Evolutionary conservation across 148 eudicot species (phyloP).

Genomic region (Polygonum aviculare): DNA sequence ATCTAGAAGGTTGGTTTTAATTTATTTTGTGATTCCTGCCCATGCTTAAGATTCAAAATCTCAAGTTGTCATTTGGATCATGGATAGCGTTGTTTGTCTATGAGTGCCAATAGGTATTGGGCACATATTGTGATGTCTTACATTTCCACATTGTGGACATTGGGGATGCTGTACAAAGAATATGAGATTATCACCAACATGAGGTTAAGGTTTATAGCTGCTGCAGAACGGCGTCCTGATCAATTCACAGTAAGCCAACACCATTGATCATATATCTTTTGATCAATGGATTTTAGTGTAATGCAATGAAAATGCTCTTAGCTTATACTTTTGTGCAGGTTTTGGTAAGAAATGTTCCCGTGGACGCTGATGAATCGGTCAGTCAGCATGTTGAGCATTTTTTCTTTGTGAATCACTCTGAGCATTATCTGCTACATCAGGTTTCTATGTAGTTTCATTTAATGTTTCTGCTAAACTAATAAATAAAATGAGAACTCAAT

Average conservation of each 20-base stretch:
- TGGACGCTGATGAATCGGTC: constrained; percentile 87
- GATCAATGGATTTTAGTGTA: not conserved
- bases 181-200: constrained; percentile 45
- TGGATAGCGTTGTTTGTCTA: not conserved
- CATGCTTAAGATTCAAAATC: too few species aligned
- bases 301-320: not conserved
- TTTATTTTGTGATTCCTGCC: too few species aligned
- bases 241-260: constrained; percentile 57
- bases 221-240: constrained; percentile 76
- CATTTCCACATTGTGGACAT: constrained; percentile 74
- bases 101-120: constrained; percentile 50
- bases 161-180: constrained; percentile 60
- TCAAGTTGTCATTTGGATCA: too few species aligned
- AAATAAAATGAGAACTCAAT: not conserved
- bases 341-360: constrained; percentile 87
- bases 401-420: constrained; percentile 87
- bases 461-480: not conserved
- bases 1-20: constrained; percentile 53
- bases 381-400: constrained; percentile 93
- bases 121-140: constrained; percentile 74
- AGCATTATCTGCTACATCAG: constrained; percentile 83
- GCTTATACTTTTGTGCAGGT: constrained; percentile 42
- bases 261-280: too few species aligned
- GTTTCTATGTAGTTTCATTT: constrained; percentile 20
- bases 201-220: constrained; percentile 72